Evolutionary conservation across 352 stramenopile species (phyloP), one percentile per base, ranked within the genome.

Genomic region (Nothophytophthora sp.): DNA sequence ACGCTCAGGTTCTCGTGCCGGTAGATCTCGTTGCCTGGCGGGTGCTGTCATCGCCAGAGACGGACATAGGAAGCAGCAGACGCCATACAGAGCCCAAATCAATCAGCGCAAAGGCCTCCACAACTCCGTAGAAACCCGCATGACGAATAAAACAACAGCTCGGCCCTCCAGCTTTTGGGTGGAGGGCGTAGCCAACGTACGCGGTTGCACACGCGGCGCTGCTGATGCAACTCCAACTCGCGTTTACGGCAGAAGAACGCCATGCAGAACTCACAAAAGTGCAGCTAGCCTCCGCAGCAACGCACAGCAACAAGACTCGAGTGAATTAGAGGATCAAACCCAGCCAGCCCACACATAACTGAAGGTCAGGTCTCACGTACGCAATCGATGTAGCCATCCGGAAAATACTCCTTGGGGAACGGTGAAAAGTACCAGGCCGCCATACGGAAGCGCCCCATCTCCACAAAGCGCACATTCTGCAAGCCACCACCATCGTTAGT

Each of bases 351-450:
- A 28, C 10, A 5, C 18, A 10, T 36, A 25, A 18, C 42, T 30
- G 20, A 47, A 7, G n/a, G 5, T n/a, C 16, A 33, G 20, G 5
- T 30, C 39, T 4, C 23, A 69, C 76, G 32, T 74, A 95, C 81
- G 52, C 84, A 92, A 57, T 95, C 82, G 19, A 92, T 88, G 28
- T 79, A 79, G 28, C 86, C 88, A 29, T 92, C 81, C 0, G 81
- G 83, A 41, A 97, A 92, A 54, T 92, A 88, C 67, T 99, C 96
- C 56, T 99, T 99, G 2, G 96, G 96, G 48, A 99, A 96, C 10
- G 96, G 96, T 19, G 90, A 98, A 63, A 98, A 99, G 69, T 99
- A 99, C 95, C 95, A 98, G 16, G 90, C 95, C 35, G 95, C 90
- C 90, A 98, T 98, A 54, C 90, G 92, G 73, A 86, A 91, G 36